Evolutionary conservation across 805 yeast species (phyloP), one percentile per base, ranked within the genome.

Genomic region (Komagataella ulmi): DNA sequence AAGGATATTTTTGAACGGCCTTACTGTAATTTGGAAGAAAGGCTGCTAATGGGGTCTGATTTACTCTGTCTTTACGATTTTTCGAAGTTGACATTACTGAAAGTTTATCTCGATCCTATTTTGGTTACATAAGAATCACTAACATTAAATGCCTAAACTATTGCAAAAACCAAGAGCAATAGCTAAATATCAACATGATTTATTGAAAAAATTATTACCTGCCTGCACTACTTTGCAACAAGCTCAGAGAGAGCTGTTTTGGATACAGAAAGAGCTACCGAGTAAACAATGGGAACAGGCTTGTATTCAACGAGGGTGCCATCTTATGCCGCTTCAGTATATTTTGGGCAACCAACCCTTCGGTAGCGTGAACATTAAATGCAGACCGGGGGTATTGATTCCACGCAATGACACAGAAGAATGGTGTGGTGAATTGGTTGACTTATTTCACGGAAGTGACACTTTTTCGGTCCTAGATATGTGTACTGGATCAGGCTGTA

Each of bases 381-480:
- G 96, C 59, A 59, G 65, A 24, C 69, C 68, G 1, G 80, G 80
- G 0, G 97, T 88, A 1, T 67, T 91, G 54, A 90, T 91, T 24
- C 98, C 99, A 0, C 67, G 99, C 49, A 82, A 91, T 85, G 99
- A 91, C 62, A 91, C 99, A 0, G 98, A 91, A 63, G 96, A 88
- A 60, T 91, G 97, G 97, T 70, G 76, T 7, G 43, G 68, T 24
- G 72, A 72, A 51, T 61, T 85, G 18, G 64, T 69, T 0, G 54
- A 54, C 7, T 7, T 36, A 44, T 17, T 21, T 7, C 46, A 21
- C 12, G 52, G 12, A 36, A 17, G 45, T 3, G 36, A 30, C 7
- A 21, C 52, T 3, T 50, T 72, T 19, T 58, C 53, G 1, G 64
- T 81, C 2, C 55, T 85, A 7, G 97, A 90, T 66, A 70, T 87